Evolutionary conservation across 352 stramenopile species (phyloP).

Genomic region (Phytophthora podocarpi): DNA sequence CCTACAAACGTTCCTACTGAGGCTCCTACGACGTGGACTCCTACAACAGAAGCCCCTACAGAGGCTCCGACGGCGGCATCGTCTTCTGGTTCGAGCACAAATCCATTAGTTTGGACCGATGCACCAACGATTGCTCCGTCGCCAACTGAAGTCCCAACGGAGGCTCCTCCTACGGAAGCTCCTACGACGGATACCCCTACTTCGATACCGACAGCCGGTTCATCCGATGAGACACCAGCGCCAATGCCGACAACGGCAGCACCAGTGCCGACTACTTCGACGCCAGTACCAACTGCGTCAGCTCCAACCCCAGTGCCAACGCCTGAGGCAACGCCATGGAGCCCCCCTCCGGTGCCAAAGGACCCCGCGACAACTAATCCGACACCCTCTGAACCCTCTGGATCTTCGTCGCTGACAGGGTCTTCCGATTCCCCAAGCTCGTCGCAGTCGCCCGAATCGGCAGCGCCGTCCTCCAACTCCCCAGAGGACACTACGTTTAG

Average conservation of each 20-base stretch:
- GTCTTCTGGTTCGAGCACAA: background rate
- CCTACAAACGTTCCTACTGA: too few species aligned
- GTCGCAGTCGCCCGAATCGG: slow-evolving; percentile 13
- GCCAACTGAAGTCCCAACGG: background rate
- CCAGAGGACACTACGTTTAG: slow-evolving; percentile 21
- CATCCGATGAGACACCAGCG: slow-evolving; percentile 4
- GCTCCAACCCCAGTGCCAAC: slow-evolving; percentile 17
- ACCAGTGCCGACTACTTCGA: slow-evolving; percentile 1
- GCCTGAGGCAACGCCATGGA: slow-evolving; percentile 17
- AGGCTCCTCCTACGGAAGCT: background rate
- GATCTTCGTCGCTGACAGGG: slow-evolving; percentile 10
- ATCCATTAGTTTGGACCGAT: too few species aligned
- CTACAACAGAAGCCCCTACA: slow-evolving; percentile 3
- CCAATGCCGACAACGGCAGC: slow-evolving; percentile 1
- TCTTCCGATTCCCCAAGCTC: slow-evolving; percentile 8
- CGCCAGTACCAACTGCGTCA: slow-evolving; percentile 5
- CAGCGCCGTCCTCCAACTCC: slow-evolving; percentile 1
- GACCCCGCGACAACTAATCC: slow-evolving; percentile 15
- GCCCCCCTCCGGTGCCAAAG: slow-evolving; percentile 26
- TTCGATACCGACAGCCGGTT: slow-evolving; percentile 16
- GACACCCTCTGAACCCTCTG: slow-evolving; percentile 12
- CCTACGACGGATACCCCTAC: slow-evolving; percentile 12
- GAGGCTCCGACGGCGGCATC: background rate
- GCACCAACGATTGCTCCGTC: background rate
- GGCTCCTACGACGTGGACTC: too few species aligned